These are phyloP conservation scores for Nepenthes gracilis DNA, from an alignment of 148 eudicot genomes.

Conservation along the genomic window DNA sequence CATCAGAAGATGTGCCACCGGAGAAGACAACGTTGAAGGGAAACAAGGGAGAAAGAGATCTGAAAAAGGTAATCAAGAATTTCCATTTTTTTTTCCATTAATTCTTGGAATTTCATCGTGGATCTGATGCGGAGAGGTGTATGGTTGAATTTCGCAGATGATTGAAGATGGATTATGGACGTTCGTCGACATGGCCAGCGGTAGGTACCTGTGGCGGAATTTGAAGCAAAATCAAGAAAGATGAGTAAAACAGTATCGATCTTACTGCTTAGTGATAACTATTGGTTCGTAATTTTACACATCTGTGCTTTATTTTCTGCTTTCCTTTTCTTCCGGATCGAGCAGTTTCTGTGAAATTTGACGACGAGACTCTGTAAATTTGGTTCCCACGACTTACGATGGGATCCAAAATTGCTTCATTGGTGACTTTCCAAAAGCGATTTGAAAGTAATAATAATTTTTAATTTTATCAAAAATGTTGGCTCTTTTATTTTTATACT, in stretches of 20 bases:
- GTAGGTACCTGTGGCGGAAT: constrained; percentile 66
- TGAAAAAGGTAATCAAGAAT: constrained; percentile 16
- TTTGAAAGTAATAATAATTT: no score
- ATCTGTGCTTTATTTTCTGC: no score
- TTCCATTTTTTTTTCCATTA: neutral
- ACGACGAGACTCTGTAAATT: no score
- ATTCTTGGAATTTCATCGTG: neutral
- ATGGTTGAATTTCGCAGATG: constrained; percentile 17
- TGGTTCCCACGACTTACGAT: no score
- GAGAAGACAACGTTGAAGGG: neutral
- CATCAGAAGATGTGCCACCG: neutral
- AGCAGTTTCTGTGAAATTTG: no score
- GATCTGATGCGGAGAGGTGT: neutral
- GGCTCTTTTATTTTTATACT: no score
- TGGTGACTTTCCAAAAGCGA: no score
- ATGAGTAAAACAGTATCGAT: neutral
- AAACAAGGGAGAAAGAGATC: constrained; percentile 18
- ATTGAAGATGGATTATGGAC: constrained; percentile 50
- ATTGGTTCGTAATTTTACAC: no score
- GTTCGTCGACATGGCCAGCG: constrained; percentile 75
- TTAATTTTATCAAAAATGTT: no score
- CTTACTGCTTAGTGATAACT: no score
- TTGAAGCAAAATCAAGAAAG: constrained; percentile 2
- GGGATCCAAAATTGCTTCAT: neutral
- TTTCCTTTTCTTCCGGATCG: no score